phyloP scores from a whole-genome alignment of 148 eudicot species.

The Pouteria glomerata region DNA sequence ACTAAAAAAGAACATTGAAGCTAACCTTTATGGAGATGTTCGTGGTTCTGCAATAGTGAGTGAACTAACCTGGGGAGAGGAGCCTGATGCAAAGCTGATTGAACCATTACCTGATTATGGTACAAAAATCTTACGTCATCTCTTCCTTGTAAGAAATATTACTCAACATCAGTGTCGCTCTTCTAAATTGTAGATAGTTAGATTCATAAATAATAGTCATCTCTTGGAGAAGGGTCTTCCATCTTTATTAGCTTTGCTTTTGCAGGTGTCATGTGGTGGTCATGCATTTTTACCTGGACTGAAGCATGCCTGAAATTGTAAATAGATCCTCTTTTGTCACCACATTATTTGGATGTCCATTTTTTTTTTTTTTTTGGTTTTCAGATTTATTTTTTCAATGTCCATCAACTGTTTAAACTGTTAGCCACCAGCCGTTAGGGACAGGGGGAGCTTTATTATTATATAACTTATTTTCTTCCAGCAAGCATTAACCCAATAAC shows the following conservation, averaged over 20 bases:
- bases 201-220: neutral
- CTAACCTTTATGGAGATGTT: slow-evolving; percentile 51
- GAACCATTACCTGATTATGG: slow-evolving; percentile 82
- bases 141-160: neutral
- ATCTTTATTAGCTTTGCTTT: slow-evolving; percentile 1
- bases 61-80: slow-evolving; percentile 81
- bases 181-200: neutral
- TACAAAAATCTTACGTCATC: slow-evolving; percentile 12
- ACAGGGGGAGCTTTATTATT: too few relatives aligned
- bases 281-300: neutral
- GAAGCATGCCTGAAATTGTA: neutral
- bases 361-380: neutral
- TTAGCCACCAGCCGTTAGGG: too few relatives aligned
- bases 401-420: neutral
- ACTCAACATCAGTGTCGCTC: neutral
- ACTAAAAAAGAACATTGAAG: slow-evolving; percentile 64
- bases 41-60: slow-evolving; percentile 62
- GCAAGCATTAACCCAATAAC: neutral
- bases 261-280: neutral
- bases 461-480: too few relatives aligned
- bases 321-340: neutral
- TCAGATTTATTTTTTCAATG: neutral
- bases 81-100: slow-evolving; percentile 45
- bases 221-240: neutral
- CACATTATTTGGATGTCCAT: neutral